Conservation (phyloP, 495 filamentous ascomycete species). For the Trichoderma asperelloides region DNA sequence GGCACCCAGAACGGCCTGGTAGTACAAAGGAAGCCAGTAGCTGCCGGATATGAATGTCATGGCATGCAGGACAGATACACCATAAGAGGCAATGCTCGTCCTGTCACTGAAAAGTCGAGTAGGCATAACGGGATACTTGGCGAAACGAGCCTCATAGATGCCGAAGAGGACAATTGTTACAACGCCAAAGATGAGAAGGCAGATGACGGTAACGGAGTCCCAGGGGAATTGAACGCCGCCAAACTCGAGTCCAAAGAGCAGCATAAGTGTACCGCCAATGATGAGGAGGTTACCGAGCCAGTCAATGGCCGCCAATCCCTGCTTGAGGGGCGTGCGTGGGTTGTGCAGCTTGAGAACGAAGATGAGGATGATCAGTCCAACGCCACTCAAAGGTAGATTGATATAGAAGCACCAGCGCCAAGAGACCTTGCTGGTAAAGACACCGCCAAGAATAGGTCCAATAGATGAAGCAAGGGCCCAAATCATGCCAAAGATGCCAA, state of each 20-base stretch:
- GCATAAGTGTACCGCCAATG: slow-evolving; percentile 70
- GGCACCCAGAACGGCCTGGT: slow-evolving; percentile 65
- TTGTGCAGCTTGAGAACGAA: slow-evolving; percentile 70
- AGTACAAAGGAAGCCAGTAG: slow-evolving; percentile 74
- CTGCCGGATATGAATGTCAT: slow-evolving; percentile 65
- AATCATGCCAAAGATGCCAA: slow-evolving; percentile 41
- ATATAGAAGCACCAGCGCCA: slow-evolving; percentile 71
- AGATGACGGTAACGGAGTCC: slow-evolving; percentile 65
- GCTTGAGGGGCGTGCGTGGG: slow-evolving; percentile 58
- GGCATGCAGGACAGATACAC: slow-evolving; percentile 54
- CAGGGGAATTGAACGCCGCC: slow-evolving; percentile 72
- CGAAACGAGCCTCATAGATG: slow-evolving; percentile 61
- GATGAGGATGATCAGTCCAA: slow-evolving; percentile 55
- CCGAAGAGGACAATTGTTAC: slow-evolving; percentile 53
- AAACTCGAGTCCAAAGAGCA: slow-evolving; percentile 71
- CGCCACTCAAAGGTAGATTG: slow-evolving; percentile 68
- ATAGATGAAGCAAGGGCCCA: slow-evolving; percentile 61
- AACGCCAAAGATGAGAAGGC: slow-evolving; percentile 68
- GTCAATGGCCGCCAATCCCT: slow-evolving; percentile 68
- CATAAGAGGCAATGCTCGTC: slow-evolving; percentile 50
- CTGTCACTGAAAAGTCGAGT: slow-evolving; percentile 53
- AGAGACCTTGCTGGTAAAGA: slow-evolving; percentile 43
- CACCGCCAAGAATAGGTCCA: slow-evolving; percentile 61
- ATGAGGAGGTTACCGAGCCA: slow-evolving; percentile 63
- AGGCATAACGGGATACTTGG: slow-evolving; percentile 71